Evolutionary conservation across 768 basidiomycete species (phyloP).

Genomic region (Rhizopogon vesiculosus): DNA sequence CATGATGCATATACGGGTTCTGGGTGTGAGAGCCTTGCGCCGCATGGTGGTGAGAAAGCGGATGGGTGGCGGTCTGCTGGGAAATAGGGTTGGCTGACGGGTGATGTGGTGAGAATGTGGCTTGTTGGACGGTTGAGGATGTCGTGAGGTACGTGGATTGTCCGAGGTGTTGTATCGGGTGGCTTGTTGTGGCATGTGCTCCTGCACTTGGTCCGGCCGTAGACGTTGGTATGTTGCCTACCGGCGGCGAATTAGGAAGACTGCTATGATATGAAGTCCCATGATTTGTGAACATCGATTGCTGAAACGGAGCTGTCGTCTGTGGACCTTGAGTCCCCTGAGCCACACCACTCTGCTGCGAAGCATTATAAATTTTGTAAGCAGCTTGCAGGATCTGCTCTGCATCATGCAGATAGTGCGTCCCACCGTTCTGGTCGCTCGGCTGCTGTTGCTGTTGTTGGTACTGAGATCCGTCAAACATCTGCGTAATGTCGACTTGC

Average conservation of each 20-base stretch:
- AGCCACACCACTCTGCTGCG: background rate
- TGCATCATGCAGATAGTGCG: background rate
- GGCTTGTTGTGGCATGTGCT: background rate
- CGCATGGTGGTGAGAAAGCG: background rate
- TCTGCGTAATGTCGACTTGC: background rate
- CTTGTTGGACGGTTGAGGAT: background rate
- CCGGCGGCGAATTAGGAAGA: background rate
- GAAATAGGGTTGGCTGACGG: background rate
- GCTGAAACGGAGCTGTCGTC: background rate
- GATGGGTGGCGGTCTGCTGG: background rate
- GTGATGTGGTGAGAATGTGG: background rate
- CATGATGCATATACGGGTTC: background rate
- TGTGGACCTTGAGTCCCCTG: background rate
- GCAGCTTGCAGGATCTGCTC: background rate
- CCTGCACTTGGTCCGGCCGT: background rate
- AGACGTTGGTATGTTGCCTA: background rate
- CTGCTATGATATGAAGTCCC: background rate
- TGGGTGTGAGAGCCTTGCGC: slow-evolving; percentile 1
- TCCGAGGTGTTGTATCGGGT: background rate
- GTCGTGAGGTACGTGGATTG: background rate
- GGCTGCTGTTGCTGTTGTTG: background rate
- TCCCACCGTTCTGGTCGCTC: background rate
- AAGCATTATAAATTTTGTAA: background rate
- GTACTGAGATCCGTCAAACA: background rate
- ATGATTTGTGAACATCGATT: background rate